Evolutionary conservation across 345 rosid genomes (phyloP).

Genomic region (Lepidium africanum): DNA sequence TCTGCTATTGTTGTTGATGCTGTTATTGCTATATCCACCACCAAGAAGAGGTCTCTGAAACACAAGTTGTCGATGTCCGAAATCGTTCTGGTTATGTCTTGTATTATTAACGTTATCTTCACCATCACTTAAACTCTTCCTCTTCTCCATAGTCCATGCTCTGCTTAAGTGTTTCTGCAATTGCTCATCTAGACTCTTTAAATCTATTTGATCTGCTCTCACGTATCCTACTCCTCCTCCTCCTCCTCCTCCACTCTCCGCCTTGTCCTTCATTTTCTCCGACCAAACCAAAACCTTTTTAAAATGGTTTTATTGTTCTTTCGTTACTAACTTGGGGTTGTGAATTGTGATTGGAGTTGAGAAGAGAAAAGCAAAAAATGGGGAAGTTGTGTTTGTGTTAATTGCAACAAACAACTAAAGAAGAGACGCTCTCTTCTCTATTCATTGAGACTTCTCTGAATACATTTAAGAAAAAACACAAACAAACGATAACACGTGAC

Average conservation of each 20-base stretch:
- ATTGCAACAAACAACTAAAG: slow-evolving; percentile 28
- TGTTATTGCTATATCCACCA: background rate
- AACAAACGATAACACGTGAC: slow-evolving; percentile 26
- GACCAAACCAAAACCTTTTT: background rate
- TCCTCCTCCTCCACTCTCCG: slow-evolving; percentile 38
- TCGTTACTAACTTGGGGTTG: background rate
- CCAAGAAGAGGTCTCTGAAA: slow-evolving; percentile 24
- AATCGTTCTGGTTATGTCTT: slow-evolving; percentile 15
- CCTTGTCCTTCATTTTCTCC: slow-evolving; percentile 48
- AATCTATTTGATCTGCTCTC: slow-evolving; percentile 97
- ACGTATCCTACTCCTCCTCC: slow-evolving; percentile 69
- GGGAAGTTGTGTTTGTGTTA: slow-evolving; percentile 31
- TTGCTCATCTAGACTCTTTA: slow-evolving; percentile 92
- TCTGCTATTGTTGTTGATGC: background rate
- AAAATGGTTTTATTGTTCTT: background rate
- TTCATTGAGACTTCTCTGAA: background rate
- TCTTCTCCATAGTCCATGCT: slow-evolving; percentile 85
- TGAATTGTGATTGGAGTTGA: slow-evolving; percentile 11
- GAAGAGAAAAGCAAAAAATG: background rate
- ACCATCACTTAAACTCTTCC: slow-evolving; percentile 38
- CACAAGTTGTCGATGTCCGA: slow-evolving; percentile 20
- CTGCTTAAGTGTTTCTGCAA: slow-evolving; percentile 78
- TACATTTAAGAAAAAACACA: background rate
- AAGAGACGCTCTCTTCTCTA: slow-evolving; percentile 8
- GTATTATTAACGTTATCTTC: slow-evolving; percentile 21